Evolutionary conservation across 2,329 filamentous ascomycete species (phyloP), one percentile per base, ranked within the genome.

Genomic region (Fusarium sp.): DNA sequence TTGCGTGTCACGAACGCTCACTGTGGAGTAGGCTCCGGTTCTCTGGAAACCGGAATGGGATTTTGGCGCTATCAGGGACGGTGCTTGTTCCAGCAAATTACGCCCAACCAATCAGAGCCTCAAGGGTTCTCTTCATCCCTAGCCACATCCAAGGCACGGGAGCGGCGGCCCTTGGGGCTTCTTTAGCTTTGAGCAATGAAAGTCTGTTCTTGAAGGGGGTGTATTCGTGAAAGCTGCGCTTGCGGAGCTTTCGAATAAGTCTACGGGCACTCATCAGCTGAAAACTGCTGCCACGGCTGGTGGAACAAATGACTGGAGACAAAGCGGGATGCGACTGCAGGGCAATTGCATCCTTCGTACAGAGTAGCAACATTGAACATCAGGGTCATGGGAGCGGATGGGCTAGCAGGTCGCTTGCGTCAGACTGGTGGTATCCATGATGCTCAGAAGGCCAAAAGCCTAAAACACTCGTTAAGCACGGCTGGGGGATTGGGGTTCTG

Each of bases 21-120:
- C 40, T 66, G 76, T 76, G 77, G 75, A 75, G 72, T 60, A 48
- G 72, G 72, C 75, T 78, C 72, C 77, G 77, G 74, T 72, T 75
- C 68, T 77, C 76, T 78, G 77, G 77, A 72, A 78, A 74, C 61
- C 55, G 65, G 55, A 65, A 72, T 66, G 74, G 70, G 74, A 70
- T 63, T 62, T 51, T 64, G 67, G 63, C 70, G 63, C 71, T 72
- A 68, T 66, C 56, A 72, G 58, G 57, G 60, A 66, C 59, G 69
- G 67, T 66, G 63, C 63, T 71, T 57, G 69, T 65, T 58, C 68
- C 59, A 70, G 68, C 58, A 43, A 68, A 64, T 57, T 59, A 60
- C 64, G 51, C 25, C 28, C 47, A 60, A 37, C 75, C 75, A 76
- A 77, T 76, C 66, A 77, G 32, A 56, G 50, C 25, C n/a, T 37